Base-by-base conservation (phyloP, 1,284 basidiomycete genomes). In the Gymnopus androsaceus region DNA sequence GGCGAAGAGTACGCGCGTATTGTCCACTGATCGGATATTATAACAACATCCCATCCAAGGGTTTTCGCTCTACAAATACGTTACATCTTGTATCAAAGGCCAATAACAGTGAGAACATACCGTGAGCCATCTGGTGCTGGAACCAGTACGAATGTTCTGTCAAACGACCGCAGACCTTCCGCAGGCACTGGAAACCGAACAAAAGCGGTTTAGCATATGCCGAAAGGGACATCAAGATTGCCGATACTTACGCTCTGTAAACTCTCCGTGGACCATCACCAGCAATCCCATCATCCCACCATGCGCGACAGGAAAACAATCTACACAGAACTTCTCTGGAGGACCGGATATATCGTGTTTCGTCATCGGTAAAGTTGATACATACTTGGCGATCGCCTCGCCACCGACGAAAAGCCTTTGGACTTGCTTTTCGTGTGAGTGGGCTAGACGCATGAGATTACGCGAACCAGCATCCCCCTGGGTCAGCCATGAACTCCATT, bases 201-300 rank as follows among this genome's bases (percentile, higher is more conserved):
- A 33, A 64, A 51, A 60, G 56, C 44, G 47, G 59, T 37, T 54
- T 37, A 28, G n/a, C n/a, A n/a, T n/a, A n/a, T n/a, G n/a, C n/a
- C n/a, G n/a, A 48, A 47, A 41, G 31, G 30, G 23, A 45, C n/a
- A 31, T 40, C 52, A 47, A 37, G 31, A 51, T 38, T 51, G 11
- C 34, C 47, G 45, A 19, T 44, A 77, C 87, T 64, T 66, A 94
- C 94, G 77, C 81, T 99, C 96, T 49, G 81, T 80, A 67, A 95
- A 97, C 69, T 98, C 88, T 6, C 96, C 96, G 68, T 98, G 94
- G 30, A 98, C 81, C 54, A 83, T 86, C 60, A 96, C 81, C 65
- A 96, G 87, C 50, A 99, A 73, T 28, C 81, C 81, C 64, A 80
- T 78, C 53, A 75, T 73, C 58, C 82, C 79, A 51, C 85, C 83